phyloP scores from a whole-genome alignment of 148 eudicot species.

The Mesembryanthemum crystallinum region DNA sequence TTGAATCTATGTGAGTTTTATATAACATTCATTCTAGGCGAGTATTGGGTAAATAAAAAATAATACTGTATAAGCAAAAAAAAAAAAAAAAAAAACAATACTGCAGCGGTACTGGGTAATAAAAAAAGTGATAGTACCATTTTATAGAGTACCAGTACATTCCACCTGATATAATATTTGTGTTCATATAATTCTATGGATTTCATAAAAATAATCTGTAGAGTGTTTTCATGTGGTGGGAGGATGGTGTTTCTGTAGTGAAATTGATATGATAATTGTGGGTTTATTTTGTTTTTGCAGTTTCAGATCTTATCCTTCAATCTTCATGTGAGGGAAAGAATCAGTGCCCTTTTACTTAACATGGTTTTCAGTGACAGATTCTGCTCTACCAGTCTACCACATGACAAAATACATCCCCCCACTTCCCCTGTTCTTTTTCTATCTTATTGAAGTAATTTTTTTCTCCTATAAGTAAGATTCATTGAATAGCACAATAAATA shows the following conservation, averaged over 20 bases:
- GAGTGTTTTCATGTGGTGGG: constrained; percentile 5
- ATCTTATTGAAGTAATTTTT: too few relatives aligned
- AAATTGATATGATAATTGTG: neutral
- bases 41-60: too few relatives aligned
- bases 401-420: constrained; percentile 12
- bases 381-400: constrained; percentile 19
- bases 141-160: too few relatives aligned
- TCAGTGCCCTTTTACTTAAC: constrained; percentile 10
- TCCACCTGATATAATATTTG: too few relatives aligned
- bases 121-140: too few relatives aligned
- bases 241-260: neutral
- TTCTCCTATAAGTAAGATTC: too few relatives aligned
- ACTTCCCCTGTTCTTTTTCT: neutral
- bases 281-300: neutral
- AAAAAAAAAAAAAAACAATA: too few relatives aligned
- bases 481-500: too few relatives aligned
- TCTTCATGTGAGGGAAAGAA: constrained; percentile 22
- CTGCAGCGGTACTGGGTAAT: too few relatives aligned
- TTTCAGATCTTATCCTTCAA: constrained; percentile 12
- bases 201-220: neutral
- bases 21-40: too few relatives aligned
- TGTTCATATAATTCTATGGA: too few relatives aligned
- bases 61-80: too few relatives aligned
- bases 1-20: neutral
- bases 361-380: constrained; percentile 29